These are phyloP conservation scores for Hericium rajendrae DNA, from an alignment of 768 basidiomycete species.

Conservation along the genomic window DNA sequence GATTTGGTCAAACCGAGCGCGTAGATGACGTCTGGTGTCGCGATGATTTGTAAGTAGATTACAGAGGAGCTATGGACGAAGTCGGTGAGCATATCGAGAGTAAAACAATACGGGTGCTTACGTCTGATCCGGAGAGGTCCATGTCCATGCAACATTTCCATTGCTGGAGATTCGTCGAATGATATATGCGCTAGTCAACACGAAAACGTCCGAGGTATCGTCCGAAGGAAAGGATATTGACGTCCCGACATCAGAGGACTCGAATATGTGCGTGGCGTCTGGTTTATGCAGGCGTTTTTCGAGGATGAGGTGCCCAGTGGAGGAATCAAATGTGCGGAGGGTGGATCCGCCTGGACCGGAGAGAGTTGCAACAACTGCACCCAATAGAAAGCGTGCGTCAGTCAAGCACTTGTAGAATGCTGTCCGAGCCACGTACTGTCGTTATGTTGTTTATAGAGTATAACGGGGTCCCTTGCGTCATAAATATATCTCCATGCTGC, in stretches of 20 bases:
- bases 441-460: conserved; percentile 48
- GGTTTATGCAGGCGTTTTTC: conserved; percentile 55
- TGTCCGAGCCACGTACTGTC: conserved; percentile 31
- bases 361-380: conserved; percentile 54
- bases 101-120: conserved; percentile 23
- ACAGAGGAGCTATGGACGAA: conserved; percentile 42
- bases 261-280: conserved; percentile 31
- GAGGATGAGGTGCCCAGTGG: conserved; percentile 52
- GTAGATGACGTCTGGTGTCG: conserved; percentile 47
- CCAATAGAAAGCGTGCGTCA: neutral
- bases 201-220: conserved; percentile 31
- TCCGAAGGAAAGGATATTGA: conserved; percentile 33
- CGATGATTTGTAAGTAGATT: conserved; percentile 52
- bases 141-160: conserved; percentile 48
- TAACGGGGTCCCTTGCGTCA: conserved; percentile 58
- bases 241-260: conserved; percentile 48
- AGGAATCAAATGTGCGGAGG: conserved; percentile 56
- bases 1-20: conserved; percentile 36
- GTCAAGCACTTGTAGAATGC: neutral
- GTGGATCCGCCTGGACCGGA: conserved; percentile 69
- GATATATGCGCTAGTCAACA: conserved; percentile 51
- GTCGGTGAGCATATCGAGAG: conserved; percentile 1
- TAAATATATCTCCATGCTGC: conserved; percentile 77
- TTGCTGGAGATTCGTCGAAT: conserved; percentile 52
- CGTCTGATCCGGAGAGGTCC: conserved; percentile 63